Evolutionary conservation across 2,329 filamentous ascomycete species (phyloP).

Genomic region (Ascochyta fabae): DNA sequence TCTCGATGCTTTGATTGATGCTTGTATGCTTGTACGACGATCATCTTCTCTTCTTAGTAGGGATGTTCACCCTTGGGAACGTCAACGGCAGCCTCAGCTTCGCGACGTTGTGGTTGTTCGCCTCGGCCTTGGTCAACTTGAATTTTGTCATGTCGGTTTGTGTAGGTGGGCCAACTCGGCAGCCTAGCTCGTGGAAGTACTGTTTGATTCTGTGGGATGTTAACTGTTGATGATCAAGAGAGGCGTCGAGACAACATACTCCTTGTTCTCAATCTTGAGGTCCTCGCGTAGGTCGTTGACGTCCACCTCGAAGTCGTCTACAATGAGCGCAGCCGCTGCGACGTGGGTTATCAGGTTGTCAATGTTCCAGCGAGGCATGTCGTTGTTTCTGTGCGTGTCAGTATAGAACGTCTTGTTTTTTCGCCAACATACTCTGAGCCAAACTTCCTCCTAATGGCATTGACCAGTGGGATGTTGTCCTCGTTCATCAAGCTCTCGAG

Average conservation of each 20-base stretch:
- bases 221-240: conserved; percentile 1
- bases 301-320: conserved; percentile 77
- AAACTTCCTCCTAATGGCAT: conserved; percentile 66
- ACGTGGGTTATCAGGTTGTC: conserved; percentile 77
- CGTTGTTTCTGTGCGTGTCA: conserved; percentile 41
- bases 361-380: conserved; percentile 73
- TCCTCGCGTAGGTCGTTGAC: conserved; percentile 74
- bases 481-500: conserved; percentile 68
- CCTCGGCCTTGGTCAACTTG: conserved; percentile 66
- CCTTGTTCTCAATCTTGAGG: conserved; percentile 72
- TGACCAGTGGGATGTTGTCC: conserved; percentile 30
- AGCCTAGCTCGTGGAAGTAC: conserved; percentile 80
- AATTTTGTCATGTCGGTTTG: conserved; percentile 58
- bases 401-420: background rate
- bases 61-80: conserved; percentile 70
- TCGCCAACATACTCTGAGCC: conserved; percentile 45
- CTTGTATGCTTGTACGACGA: conserved; percentile 6
- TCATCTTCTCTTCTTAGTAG: conserved; percentile 25
- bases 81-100: conserved; percentile 77
- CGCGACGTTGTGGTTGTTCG: conserved; percentile 69
- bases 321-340: conserved; percentile 71
- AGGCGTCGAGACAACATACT: conserved; percentile 47
- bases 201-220: conserved; percentile 59
- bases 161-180: conserved; percentile 60
- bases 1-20: conserved; percentile 5